Base-by-base conservation (phyloP, 2,329 filamentous ascomycete genomes). In the Phialocephala sp. region DNA sequence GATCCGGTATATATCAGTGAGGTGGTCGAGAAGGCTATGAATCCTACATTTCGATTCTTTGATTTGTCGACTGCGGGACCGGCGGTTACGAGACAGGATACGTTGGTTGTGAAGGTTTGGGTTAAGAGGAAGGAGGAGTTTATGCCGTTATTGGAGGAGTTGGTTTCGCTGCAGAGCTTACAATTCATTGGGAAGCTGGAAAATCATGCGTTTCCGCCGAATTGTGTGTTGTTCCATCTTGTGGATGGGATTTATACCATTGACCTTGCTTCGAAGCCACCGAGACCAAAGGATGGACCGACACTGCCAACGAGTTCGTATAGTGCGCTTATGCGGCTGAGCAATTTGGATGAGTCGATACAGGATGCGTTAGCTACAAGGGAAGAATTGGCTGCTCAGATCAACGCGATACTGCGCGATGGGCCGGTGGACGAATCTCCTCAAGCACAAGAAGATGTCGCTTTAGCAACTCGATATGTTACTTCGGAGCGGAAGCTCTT, bases 1-100 rank as follows among this genome's bases (percentile, higher is more conserved):
- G 20, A 50, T 18, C 93, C 94, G 0, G 80, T 97, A n/a, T 97
- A 97, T 77, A 87, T 97, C 72, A 97, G 93, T 74, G 94, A 98
- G 79, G 83, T 91, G 24, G 86, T 89, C 35, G 86, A 91, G 71
- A 88, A 88, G 73, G 89, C 91, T n/a, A 93, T 93, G 85, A 97
- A 97, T 77, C 95, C 95, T 69, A 93, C 91, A 72, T 98, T 97
- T 76, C 88, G 87, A 52, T 90, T 91, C 76, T 96, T 97, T 76
- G 90, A 96, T 68, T 84, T 97, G 6, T 84, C 85, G 27, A 79
- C 83, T 6, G 87, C 85, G 68, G 87, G 85, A 0, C 85, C 91
- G 0, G 76, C 79, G 2, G 82, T 93, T 24, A 90, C 91, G 9
- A 86, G 93, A 64, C 80, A 84, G 4, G 86, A 91, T 59, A 80